Evolutionary conservation across 2,329 filamentous ascomycete species (phyloP).

Genomic region (Hypoxylon sp.): DNA sequence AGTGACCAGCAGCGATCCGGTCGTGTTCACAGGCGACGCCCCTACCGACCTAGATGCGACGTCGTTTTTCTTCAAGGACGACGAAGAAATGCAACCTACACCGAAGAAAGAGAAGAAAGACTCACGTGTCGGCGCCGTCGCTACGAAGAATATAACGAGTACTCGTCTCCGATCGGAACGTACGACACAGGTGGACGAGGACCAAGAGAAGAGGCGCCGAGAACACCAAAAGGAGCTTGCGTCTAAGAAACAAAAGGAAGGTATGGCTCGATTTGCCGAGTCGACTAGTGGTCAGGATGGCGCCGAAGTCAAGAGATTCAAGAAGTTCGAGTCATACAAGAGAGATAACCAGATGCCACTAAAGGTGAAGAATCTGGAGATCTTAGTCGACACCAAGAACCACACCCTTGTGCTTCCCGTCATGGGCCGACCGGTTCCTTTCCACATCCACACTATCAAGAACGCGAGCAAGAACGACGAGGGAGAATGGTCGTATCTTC

Average conservation of each 20-base stretch:
- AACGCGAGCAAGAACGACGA: conserved; percentile 98
- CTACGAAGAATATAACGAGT: conserved; percentile 94
- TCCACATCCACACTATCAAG: conserved; percentile 98
- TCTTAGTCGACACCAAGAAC: conserved; percentile 92
- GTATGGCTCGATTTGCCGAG: conserved; percentile 85
- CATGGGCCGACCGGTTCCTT: conserved; percentile 96
- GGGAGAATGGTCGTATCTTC: conserved; percentile 90
- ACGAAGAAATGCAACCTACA: conserved; percentile 85
- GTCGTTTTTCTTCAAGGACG: conserved; percentile 98
- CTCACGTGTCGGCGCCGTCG: conserved; percentile 83
- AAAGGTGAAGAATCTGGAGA: conserved; percentile 84
- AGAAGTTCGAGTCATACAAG: conserved; percentile 99
- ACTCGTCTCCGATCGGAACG: conserved; percentile 92
- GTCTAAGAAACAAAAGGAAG: conserved; percentile 88
- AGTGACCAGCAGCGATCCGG: conserved; percentile 80
- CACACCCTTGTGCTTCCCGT: conserved; percentile 92
- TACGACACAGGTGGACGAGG: conserved; percentile 87
- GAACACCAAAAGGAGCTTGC: conserved; percentile 93
- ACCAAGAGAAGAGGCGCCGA: conserved; percentile 85
- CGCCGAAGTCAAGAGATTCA: conserved; percentile 96
- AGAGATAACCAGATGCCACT: conserved; percentile 92
- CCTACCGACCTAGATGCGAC: conserved; percentile 92
- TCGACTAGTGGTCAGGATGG: conserved; percentile 87
- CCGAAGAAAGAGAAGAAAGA: conserved; percentile 94
- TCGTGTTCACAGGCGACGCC: conserved; percentile 94